Evolutionary conservation across 768 basidiomycete genomes (phyloP).

Genomic region (Auricularia cornea): DNA sequence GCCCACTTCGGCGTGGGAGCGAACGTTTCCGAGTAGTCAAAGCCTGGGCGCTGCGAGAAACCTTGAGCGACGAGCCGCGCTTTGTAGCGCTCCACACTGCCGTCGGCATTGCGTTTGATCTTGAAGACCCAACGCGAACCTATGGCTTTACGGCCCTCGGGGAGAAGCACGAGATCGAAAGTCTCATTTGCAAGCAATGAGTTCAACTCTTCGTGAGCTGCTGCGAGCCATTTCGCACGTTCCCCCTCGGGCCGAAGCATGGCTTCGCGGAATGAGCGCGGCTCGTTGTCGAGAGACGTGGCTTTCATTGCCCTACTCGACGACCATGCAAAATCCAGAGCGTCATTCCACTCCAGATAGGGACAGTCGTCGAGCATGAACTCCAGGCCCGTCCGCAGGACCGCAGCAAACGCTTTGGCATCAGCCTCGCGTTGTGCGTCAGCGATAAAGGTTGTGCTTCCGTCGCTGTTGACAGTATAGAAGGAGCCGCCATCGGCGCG

Average conservation of each 20-base stretch:
- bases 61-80: too few species aligned
- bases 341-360: not conserved
- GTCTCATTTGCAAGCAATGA: constrained; percentile 16
- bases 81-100: constrained; percentile 24
- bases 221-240: not conserved
- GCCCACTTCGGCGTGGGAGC: too few species aligned
- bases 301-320: not conserved
- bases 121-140: constrained; percentile 34
- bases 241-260: not conserved
- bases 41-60: too few species aligned
- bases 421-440: too few species aligned
- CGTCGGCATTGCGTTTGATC: constrained; percentile 27
- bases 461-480: not conserved
- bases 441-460: not conserved
- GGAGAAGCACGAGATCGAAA: constrained; percentile 22
- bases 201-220: not conserved
- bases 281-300: not conserved
- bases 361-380: not conserved
- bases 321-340: not conserved
- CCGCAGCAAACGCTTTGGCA: too few species aligned
- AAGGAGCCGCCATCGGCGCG: too few species aligned
- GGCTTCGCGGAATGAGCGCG: not conserved
- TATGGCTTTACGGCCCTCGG: constrained; percentile 23
- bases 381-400: not conserved
- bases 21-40: too few species aligned